Evolutionary conservation across 2,329 filamentous ascomycete genomes (phyloP), one percentile per base, ranked within the genome.

Genomic region (Lachnellula subtilissima): DNA sequence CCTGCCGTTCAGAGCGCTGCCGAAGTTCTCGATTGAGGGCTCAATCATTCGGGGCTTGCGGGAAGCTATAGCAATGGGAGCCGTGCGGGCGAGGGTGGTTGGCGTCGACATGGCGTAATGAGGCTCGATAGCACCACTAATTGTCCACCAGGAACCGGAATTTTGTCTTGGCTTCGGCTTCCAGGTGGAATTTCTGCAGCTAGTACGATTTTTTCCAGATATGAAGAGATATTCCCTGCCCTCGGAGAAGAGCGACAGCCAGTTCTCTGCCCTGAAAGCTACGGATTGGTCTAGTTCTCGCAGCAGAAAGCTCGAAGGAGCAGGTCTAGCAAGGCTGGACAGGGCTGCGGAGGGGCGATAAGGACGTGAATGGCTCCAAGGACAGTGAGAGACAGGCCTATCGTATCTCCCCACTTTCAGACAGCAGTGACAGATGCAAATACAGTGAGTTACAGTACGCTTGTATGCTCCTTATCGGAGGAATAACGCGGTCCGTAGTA

Each of bases 61-160:
- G 63, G 83, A 81, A 61, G 83, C 83, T 70, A 86, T 86, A 70
- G 83, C 79, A 70, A 86, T 86, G 65, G 83, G 83, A 69, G 81
- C 81, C 73, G 83, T 84, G 71, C 83, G 76, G 61, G 78, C 75
- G 69, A 84, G 75, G 67, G 77, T 72, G 66, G 72, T 75, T 63
- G 79, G 74, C 65, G 76, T 78, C 78, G 65, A 62, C 66, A 68
- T 69, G 57, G 60, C 56, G 58, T 61, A 59, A 63, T 62, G 59
- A 64, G 62, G 63, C 61, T 67, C 63, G 59, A 62, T 58, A 57
- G 54, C 57, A 39, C 36, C 42, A 51, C 49, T 56, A 53, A 59
- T 56, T 55, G 45, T 36, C 42, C 17, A 47, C 56, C 58, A 64
- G 63, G 61, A 57, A 62, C 61, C 57, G 60, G 55, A 64, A 64